phyloP scores from a whole-genome alignment of 495 filamentous ascomycete genomes.

The Neurospora intermedia region DNA sequence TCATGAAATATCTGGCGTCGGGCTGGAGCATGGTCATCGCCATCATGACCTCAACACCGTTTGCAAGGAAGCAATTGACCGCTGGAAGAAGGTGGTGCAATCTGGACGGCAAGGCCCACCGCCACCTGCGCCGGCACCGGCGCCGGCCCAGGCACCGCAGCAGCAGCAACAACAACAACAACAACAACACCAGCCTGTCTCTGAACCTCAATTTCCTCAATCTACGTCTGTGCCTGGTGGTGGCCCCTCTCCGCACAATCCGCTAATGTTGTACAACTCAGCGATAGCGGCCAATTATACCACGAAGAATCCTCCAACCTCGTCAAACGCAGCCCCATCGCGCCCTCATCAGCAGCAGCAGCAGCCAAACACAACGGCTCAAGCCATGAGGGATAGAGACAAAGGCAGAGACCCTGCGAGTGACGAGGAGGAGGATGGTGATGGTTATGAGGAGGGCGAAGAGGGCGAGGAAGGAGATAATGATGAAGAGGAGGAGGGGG shows the following conservation, averaged over 20 bases:
- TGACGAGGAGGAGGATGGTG: not conserved
- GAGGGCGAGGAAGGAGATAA: not conserved
- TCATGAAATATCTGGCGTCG: constrained; percentile 18
- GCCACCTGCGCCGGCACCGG: not conserved
- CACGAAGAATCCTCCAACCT: not conserved
- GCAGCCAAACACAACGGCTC: not conserved
- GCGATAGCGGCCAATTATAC: not conserved
- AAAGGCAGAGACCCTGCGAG: not conserved
- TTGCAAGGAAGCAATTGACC: constrained; percentile 35
- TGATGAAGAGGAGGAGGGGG: not conserved
- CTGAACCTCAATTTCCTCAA: not conserved
- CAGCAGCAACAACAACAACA: not conserved
- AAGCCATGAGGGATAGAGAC: too few species aligned
- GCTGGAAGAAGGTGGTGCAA: constrained; percentile 38
- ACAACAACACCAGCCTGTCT: not conserved
- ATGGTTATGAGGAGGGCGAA: not conserved
- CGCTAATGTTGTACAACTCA: not conserved
- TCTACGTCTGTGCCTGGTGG: not conserved
- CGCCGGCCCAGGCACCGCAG: not conserved
- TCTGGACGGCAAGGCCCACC: not conserved
- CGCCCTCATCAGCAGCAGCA: not conserved
- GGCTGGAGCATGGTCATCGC: constrained; percentile 31
- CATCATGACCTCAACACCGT: constrained; percentile 34
- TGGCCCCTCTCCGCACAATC: not conserved
- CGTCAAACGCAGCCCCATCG: not conserved